Evolutionary conservation across 805 yeast species (phyloP), one percentile per base, ranked within the genome.

Genomic region (Babjeviella inositovora): DNA sequence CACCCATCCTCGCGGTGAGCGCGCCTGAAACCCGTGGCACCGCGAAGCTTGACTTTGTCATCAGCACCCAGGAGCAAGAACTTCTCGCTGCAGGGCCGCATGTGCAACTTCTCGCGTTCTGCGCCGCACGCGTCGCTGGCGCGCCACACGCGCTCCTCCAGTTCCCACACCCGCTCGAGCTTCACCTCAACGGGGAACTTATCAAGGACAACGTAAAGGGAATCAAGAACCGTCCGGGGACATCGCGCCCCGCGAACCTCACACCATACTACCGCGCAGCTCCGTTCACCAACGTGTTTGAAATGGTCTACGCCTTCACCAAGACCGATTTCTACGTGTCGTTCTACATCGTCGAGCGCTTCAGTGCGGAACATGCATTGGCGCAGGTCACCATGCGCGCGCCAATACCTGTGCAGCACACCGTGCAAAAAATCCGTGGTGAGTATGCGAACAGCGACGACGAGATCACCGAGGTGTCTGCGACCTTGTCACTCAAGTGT

Each of bases 161-260:
- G 33, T 85, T 69, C 34, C 96, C 97, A 0, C 53, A 50, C 14
- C 81, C 80, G 5, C 50, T 72, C 21, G 92, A 77, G 37, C 50
- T 85, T 3, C 57, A 55, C 19, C 56, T 77, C 18, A 81, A 87
- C 38, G 58, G 56, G 5, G 29, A 32, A 3, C 45, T 41, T 9
- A 39, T 74, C 2, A 59, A 58, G 19, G 70, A 59, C 17, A 67
- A 67, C 28, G 63, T 71, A 2, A 65, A 71, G 26, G 96, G 96
- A 1, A 49, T 84, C 15, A 81, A 81, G 38, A 75, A 74, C 22
- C 65, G 61, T 28, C 62, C 64, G 0, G 94, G 93, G 0, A 72
- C 94, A 0, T 74, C 84, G 2, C 62, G 67, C 29, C 95, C 96
- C 0, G 84, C 81, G 0, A 77, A 85, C 41, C 33, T 87, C 19